phyloP scores from a whole-genome alignment of 2,329 filamentous ascomycete species.

The Phaeosphaeria sp. region DNA sequence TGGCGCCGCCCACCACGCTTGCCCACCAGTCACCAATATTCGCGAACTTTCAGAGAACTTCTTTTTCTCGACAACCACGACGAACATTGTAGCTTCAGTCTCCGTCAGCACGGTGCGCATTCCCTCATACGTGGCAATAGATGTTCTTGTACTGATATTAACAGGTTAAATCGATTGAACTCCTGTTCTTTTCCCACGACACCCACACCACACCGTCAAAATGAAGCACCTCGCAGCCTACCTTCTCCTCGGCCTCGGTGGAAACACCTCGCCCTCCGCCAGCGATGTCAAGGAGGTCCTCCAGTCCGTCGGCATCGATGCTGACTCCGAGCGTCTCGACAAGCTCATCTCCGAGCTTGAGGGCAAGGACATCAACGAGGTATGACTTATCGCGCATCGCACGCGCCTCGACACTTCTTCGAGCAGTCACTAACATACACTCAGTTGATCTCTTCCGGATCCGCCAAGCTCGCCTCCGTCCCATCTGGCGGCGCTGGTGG shows the following conservation, averaged over 20 bases:
- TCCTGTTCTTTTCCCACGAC: conserved; percentile 69
- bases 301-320: conserved; percentile 92
- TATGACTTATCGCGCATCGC: conserved; percentile 54
- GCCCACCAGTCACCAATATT: conserved; percentile 10
- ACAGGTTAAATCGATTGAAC: conserved; percentile 87
- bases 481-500: conserved; percentile 86
- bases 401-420: conserved; percentile 10
- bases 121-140: background rate
- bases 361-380: conserved; percentile 92
- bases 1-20: conserved; percentile 19
- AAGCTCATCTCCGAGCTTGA: conserved; percentile 89
- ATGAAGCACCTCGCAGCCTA: conserved; percentile 99
- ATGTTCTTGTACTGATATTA: conserved; percentile 24
- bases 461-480: conserved; percentile 94
- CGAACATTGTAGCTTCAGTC: conserved; percentile 98
- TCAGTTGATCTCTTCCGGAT: conserved; percentile 89
- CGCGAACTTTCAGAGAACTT: conserved; percentile 31
- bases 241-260: conserved; percentile 93
- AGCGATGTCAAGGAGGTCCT: conserved; percentile 83
- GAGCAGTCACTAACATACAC: conserved; percentile 30
- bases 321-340: conserved; percentile 81
- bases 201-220: conserved; percentile 60
- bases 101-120: conserved; percentile 85
- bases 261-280: conserved; percentile 88
- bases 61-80: conserved; percentile 36